phyloP scores from a whole-genome alignment of 2,329 filamentous ascomycete genomes.

The Monosporascus sp. region DNA sequence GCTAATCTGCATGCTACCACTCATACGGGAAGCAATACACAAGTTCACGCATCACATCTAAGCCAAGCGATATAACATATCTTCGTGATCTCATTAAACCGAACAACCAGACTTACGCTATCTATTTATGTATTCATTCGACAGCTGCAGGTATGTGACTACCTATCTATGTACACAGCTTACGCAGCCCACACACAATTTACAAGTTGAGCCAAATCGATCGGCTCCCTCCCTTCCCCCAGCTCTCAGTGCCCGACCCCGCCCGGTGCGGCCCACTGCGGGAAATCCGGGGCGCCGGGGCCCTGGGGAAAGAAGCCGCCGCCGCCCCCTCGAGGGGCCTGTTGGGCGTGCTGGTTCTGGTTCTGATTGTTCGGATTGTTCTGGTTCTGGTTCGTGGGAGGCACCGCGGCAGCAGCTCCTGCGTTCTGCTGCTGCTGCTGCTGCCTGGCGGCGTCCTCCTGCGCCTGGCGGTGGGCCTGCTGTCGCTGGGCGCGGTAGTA shows the following conservation, averaged over 20 bases:
- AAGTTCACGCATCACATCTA: too few species aligned
- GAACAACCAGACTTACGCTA: too few species aligned
- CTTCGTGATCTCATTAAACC: too few species aligned
- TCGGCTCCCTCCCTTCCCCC: too few species aligned
- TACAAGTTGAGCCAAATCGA: too few species aligned
- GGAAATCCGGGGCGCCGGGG: slow-evolving; percentile 62
- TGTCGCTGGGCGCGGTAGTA: slow-evolving; percentile 75
- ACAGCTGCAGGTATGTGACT: too few species aligned
- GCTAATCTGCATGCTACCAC: too few species aligned
- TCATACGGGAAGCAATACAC: too few species aligned
- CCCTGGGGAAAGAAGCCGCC: slow-evolving; percentile 38
- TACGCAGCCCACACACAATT: too few species aligned
- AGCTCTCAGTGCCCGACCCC: slow-evolving; percentile 54
- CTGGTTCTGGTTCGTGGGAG: slow-evolving; percentile 1
- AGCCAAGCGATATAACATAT: too few species aligned
- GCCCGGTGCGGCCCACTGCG: slow-evolving; percentile 54
- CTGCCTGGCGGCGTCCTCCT: slow-evolving; percentile 23
- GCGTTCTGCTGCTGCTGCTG: slow-evolving; percentile 9
- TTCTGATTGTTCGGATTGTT: slow-evolving; percentile 1
- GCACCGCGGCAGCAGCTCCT: slow-evolving; percentile 14
- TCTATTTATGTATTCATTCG: too few species aligned
- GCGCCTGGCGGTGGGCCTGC: slow-evolving; percentile 40
- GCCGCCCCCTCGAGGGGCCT: slow-evolving; percentile 4
- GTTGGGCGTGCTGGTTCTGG: slow-evolving; percentile 7
- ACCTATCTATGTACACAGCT: too few species aligned